Evolutionary conservation across 1,139 yeast genomes (phyloP).

Genomic region (Hanseniaspora uvarum): DNA sequence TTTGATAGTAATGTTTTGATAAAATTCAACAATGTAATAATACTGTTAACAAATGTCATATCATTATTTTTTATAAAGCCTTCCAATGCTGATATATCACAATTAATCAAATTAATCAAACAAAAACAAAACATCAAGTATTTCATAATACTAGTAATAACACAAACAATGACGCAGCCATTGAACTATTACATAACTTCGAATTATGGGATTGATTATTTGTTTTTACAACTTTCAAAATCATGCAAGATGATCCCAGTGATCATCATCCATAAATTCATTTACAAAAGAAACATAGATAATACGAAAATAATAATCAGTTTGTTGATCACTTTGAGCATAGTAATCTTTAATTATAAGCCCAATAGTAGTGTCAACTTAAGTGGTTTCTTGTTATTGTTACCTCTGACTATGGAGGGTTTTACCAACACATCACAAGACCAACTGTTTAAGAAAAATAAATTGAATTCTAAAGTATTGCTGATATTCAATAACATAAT

Average conservation of each 20-base stretch:
- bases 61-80: conserved; percentile 51
- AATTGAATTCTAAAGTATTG: conserved; percentile 67
- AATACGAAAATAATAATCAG: conserved; percentile 71
- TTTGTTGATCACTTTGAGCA: conserved; percentile 65
- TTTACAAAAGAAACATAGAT: conserved; percentile 68
- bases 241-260: conserved; percentile 91
- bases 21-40: conserved; percentile 45
- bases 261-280: conserved; percentile 65
- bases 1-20: conserved; percentile 74
- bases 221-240: conserved; percentile 76
- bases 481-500: conserved; percentile 68
- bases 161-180: conserved; percentile 78
- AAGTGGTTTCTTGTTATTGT: conserved; percentile 46
- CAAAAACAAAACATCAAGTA: conserved; percentile 31
- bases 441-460: conserved; percentile 16
- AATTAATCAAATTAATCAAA: conserved; percentile 20
- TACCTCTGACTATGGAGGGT: conserved; percentile 37
- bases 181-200: conserved; percentile 51
- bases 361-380: conserved; percentile 29
- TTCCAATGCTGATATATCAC: conserved; percentile 28
- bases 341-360: conserved; percentile 47
- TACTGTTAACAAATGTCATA: conserved; percentile 54
- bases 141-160: conserved; percentile 55
- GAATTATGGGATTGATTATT: conserved; percentile 71
- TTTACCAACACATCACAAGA: conserved; percentile 17